Conservation (phyloP, 2,329 filamentous ascomycete species). For the Tolypocladium tundrense region DNA sequence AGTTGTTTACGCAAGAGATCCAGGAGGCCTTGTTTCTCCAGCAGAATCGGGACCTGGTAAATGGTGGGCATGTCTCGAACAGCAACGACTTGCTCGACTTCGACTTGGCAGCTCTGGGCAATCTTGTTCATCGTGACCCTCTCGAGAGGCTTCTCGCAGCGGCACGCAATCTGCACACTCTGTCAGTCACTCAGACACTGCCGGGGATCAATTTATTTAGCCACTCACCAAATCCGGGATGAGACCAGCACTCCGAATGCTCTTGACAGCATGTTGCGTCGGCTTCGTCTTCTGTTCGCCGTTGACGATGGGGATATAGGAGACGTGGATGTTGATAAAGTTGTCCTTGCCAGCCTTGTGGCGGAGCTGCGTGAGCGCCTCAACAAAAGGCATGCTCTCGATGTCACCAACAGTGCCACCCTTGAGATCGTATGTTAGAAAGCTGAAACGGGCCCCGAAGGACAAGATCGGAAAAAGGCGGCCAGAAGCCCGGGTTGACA, state of each 20-base stretch:
- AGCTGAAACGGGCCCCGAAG: neutral
- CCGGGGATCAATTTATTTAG: neutral
- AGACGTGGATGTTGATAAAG: slow-evolving; percentile 83
- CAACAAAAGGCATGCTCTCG: slow-evolving; percentile 78
- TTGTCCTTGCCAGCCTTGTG: slow-evolving; percentile 64
- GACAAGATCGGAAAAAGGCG: neutral
- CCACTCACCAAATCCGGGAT: slow-evolving; percentile 54
- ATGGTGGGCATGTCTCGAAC: slow-evolving; percentile 83
- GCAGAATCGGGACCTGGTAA: slow-evolving; percentile 90
- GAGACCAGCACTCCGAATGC: slow-evolving; percentile 71
- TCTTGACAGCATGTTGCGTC: slow-evolving; percentile 81
- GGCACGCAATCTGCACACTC: slow-evolving; percentile 68
- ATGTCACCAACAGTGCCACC: slow-evolving; percentile 65
- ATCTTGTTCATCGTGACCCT: slow-evolving; percentile 74
- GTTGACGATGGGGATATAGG: slow-evolving; percentile 58
- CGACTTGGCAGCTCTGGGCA: slow-evolving; percentile 79
- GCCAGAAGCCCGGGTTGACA: neutral
- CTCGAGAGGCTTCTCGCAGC: slow-evolving; percentile 70
- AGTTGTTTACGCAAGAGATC: slow-evolving; percentile 55
- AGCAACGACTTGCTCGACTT: slow-evolving; percentile 74
- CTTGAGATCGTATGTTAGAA: slow-evolving; percentile 14
- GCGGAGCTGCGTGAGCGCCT: slow-evolving; percentile 73
- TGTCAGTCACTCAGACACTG: neutral
- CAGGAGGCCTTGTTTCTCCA: slow-evolving; percentile 71
- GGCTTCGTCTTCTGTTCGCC: slow-evolving; percentile 93